Evolutionary conservation across 169 alveolate genomes (phyloP), one percentile per base, ranked within the genome.

Genomic region (Condylostoma magnum): DNA sequence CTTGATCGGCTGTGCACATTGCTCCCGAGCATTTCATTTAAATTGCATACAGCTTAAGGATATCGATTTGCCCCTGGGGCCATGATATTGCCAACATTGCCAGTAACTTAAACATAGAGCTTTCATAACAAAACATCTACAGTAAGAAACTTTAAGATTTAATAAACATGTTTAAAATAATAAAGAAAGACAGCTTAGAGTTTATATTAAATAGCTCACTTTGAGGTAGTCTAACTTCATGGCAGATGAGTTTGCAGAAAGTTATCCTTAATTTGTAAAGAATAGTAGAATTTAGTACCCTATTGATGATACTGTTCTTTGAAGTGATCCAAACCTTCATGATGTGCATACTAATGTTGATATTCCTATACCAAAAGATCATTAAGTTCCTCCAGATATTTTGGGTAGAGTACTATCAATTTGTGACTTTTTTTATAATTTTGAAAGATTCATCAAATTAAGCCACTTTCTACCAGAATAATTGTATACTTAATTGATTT

Each of bases 81-180:
- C 55, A 27, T 63, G 73, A 57, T 38, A 20, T 44, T 63, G 73
- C 60, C n/a, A 38, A n/a, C 25, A 22, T 4, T 63, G 73, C 38
- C 33, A 27, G n/a, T n/a, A n/a, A n/a, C n/a, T n/a, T n/a, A n/a
- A n/a, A n/a, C n/a, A n/a, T n/a, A n/a, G n/a, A 22, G 53, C 50
- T 15, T 18, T n/a, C 25, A 5, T 57, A 6, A 51, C 31, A 22
- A 57, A 57, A 37, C 31, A 37, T 47, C 51, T 57, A 27, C 18
- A 37, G 20, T 47, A 57, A 15, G 69, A 57, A 28, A n/a, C 18
- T 37, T 0, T 27, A 22, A 57, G 37, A 57, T 27, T 33, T 18
- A 51, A 57, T 34, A 57, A 57, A 37, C 31, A 18, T 27, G 53
- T 34, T 22, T 34, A n/a, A 15, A 18, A 30, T 33, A 18, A 18